Evolutionary conservation across 1,284 basidiomycete genomes (phyloP), one percentile per base, ranked within the genome.

Genomic region (Papiliotrema laurentii): DNA sequence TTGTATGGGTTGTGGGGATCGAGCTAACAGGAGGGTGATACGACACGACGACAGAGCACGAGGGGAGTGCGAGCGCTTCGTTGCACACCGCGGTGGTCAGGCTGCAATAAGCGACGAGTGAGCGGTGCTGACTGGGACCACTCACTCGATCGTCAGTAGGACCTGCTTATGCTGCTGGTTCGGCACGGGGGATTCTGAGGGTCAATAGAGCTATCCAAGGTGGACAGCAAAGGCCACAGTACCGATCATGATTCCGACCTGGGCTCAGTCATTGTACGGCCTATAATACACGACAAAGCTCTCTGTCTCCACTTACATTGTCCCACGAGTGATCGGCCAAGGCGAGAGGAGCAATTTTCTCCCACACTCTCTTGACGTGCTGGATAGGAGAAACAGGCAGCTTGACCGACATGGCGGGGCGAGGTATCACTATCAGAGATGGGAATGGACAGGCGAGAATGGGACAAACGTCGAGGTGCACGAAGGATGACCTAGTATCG

Each of bases 171-270:
- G 76, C 21, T 78, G 74, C 3, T 75, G 69, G 35, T 79, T 80
- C 37, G 78, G 75, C 30, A 81, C 68, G 9, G 89, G 88, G 0
- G 87, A 83, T 77, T 92, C 89, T 89, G 53, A 10, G 31, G 21
- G 26, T 31, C 27, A 18, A 34, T 24, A 33, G 7, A 16, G 43
- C 21, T 18, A 16, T 11, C 19, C 14, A 9, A 35, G 10, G 9
- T 28, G n/a, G 34, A n/a, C 25, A 34, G 16, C n/a, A n/a, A 47
- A 14, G 30, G 41, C 25, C 26, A 11, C 51, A 53, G 25, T 58
- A 89, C 88, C 87, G 71, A 91, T 76, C 42, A 92, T 76, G 39
- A 91, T 75, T 47, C 89, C 89, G 56, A 90, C 87, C 88, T 91
- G 64, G 37, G 31, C 51, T 56, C 53, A 39, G 26, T 61, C 42